These are phyloP conservation scores for Ehretia macrophylla DNA, from an alignment of 257 asterid species.

Conservation along the genomic window DNA sequence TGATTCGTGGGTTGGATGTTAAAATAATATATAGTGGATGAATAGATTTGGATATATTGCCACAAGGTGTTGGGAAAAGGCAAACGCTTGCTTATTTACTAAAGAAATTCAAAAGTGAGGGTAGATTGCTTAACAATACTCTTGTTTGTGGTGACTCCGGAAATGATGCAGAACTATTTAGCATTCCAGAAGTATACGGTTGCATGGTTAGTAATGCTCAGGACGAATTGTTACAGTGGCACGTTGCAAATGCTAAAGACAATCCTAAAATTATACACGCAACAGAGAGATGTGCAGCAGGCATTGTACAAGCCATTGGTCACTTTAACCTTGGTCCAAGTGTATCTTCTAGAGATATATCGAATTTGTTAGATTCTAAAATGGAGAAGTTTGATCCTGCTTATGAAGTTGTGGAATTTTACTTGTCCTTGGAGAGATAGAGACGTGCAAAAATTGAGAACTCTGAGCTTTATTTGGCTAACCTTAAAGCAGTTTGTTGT, in stretches of 20 bases:
- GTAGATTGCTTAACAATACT: conserved; percentile 72
- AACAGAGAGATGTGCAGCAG: no score
- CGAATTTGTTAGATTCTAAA: conserved; percentile 55
- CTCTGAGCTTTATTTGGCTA: conserved; percentile 59
- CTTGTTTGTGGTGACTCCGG: no score
- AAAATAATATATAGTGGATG: conserved; percentile 98
- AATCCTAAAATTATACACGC: no score
- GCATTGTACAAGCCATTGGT: conserved; percentile 89
- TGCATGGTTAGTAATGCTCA: conserved; percentile 97
- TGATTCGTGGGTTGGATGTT: conserved; percentile 90
- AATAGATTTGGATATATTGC: conserved; percentile 87
- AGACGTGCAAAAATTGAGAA: no score
- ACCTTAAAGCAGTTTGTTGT: conserved; percentile 57
- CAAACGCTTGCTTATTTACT: conserved; percentile 97
- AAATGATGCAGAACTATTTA: conserved; percentile 86
- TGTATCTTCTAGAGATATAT: conserved; percentile 69
- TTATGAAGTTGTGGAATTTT: no score
- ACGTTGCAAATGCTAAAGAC: no score
- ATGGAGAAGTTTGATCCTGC: no score
- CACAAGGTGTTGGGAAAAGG: conserved; percentile 99
- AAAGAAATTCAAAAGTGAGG: conserved; percentile 56
- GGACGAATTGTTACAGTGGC: conserved; percentile 97
- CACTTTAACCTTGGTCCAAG: conserved; percentile 88
- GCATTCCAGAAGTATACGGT: conserved; percentile 84
- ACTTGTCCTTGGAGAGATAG: no score